Evolutionary conservation across 192 early-diverging fungal species (phyloP).

Genomic region (Backusella psychrophila): DNA sequence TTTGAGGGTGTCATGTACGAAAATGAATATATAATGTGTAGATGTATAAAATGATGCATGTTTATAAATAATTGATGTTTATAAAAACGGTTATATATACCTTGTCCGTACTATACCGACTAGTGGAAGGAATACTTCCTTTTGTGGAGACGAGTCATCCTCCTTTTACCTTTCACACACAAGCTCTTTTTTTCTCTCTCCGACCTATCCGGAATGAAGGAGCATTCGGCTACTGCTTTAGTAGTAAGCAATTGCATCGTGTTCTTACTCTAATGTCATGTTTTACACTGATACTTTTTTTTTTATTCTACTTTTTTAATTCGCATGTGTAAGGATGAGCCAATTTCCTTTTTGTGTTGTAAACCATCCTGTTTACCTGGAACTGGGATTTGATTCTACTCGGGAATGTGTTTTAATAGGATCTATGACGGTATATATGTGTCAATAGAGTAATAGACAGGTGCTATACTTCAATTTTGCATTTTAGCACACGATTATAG

Average conservation of each 20-base stretch:
- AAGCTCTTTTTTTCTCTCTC: neutral
- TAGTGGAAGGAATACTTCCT: neutral
- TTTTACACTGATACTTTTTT: too few relatives aligned
- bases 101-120: neutral
- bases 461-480: too few relatives aligned
- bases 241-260: neutral
- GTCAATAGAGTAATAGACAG: too few relatives aligned
- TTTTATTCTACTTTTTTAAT: neutral
- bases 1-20: neutral
- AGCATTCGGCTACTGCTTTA: neutral
- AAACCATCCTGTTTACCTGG: neutral
- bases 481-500: too few relatives aligned
- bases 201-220: neutral
- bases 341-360: neutral
- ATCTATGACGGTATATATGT: too few relatives aligned
- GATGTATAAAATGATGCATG: neutral
- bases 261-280: neutral
- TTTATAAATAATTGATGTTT: neutral
- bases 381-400: neutral
- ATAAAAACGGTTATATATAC: neutral
- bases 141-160: neutral
- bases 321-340: neutral
- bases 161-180: neutral
- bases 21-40: neutral
- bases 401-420: too few relatives aligned